A percentile compares a stretch with the other conserved stretches of the same genome.
Evolutionary conservation across 805 yeast species (phyloP).

Genomic region (Wickerhamiella bombiphila): DNA sequence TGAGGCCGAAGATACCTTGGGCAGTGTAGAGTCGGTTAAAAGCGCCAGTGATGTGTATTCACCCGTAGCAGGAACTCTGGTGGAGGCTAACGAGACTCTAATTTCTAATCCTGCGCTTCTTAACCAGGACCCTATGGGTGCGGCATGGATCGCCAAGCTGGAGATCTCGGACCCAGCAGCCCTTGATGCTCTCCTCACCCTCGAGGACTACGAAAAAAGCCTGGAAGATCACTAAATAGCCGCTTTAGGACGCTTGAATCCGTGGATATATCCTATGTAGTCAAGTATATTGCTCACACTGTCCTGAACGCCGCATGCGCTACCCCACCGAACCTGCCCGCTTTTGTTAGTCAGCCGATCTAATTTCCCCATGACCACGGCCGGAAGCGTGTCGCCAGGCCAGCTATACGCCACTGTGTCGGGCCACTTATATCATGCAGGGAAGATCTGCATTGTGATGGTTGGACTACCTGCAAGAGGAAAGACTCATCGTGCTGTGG

Average conservation of each 20-base stretch:
- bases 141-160: constrained; percentile 82
- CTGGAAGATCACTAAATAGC: too few species aligned
- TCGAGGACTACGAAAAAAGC: constrained; percentile 23
- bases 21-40: constrained; percentile 90
- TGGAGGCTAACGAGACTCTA: constrained; percentile 55
- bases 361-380: background rate
- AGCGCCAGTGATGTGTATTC: constrained; percentile 85
- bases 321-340: too few species aligned
- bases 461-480: constrained; percentile 95
- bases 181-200: constrained; percentile 20
- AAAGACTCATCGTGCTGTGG: constrained; percentile 82
- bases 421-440: constrained; percentile 90
- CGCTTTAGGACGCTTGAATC: too few species aligned
- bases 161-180: constrained; percentile 34
- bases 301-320: too few species aligned
- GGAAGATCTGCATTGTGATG: constrained; percentile 73
- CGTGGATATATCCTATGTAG: too few species aligned
- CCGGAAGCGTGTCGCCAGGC: background rate
- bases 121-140: constrained; percentile 83
- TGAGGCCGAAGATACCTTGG: constrained; percentile 66
- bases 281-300: too few species aligned
- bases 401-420: constrained; percentile 48
- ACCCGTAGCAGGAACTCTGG: constrained; percentile 66
- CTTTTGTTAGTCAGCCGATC: background rate
- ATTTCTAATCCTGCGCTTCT: constrained; percentile 62